phyloP scores from a whole-genome alignment of 257 asterid genomes.

The Fraxinus pennsylvanica region DNA sequence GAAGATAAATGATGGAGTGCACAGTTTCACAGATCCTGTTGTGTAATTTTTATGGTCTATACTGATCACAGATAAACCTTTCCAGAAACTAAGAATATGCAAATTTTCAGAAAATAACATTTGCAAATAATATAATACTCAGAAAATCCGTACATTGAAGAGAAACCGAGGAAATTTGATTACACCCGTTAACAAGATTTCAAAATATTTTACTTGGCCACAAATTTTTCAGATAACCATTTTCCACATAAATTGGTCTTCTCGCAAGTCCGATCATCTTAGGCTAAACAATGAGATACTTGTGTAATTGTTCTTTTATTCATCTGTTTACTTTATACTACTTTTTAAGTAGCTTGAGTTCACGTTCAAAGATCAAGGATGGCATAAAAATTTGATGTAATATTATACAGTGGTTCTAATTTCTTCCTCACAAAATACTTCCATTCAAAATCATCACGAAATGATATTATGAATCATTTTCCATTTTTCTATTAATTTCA shows the following conservation, averaged over 20 bases:
- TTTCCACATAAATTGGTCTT: not conserved
- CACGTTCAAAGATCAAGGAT: not conserved
- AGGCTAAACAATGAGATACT: not conserved
- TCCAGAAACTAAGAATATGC: not conserved
- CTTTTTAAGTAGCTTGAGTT: not conserved
- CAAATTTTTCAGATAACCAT: not conserved
- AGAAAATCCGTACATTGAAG: not conserved
- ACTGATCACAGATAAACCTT: not conserved
- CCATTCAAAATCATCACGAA: not conserved
- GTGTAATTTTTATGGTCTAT: not conserved
- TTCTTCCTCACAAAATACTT: not conserved
- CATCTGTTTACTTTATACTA: not conserved
- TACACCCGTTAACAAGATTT: not conserved
- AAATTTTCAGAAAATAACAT: not conserved
- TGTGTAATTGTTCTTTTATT: not conserved
- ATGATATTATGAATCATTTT: not conserved
- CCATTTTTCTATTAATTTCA: not conserved
- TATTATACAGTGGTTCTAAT: not conserved
- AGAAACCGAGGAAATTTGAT: not conserved
- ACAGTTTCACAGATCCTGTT: not conserved
- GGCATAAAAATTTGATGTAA: not conserved
- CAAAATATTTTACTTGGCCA: not conserved
- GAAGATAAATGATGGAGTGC: not conserved
- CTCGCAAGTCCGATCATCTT: not conserved
- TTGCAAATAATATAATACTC: not conserved